A percentile compares a stretch with the other conserved stretches of the same genome.
phyloP scores from a whole-genome alignment of 345 rosid species.

The Microthlaspi erraticum region DNA sequence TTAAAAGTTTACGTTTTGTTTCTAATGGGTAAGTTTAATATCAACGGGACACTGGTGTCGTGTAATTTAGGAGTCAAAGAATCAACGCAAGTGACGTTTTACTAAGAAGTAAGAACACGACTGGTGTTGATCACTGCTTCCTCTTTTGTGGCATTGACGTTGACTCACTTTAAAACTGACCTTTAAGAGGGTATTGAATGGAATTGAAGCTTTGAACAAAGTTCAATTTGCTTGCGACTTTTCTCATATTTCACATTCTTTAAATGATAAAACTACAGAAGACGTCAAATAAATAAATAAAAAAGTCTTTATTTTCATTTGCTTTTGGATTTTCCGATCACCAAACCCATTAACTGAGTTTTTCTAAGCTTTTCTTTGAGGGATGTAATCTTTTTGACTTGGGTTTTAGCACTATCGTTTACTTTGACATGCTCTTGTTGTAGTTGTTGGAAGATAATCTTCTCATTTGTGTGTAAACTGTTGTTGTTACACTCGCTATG shows the following conservation, averaged over 20 bases:
- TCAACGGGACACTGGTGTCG: slow-evolving; percentile 28
- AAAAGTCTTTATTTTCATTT: not conserved
- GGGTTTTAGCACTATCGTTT: slow-evolving; percentile 40
- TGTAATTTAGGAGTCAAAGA: slow-evolving; percentile 29
- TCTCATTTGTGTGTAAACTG: slow-evolving; percentile 16
- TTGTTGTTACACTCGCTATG: slow-evolving; percentile 19
- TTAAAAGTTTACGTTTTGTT: slow-evolving; percentile 11
- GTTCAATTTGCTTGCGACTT: slow-evolving; percentile 40
- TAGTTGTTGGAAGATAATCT: slow-evolving; percentile 37
- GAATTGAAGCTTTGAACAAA: slow-evolving; percentile 26
- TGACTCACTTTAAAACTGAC: slow-evolving; percentile 40
- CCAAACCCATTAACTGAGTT: slow-evolving; percentile 39
- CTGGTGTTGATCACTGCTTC: slow-evolving; percentile 36
- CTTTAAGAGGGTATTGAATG: not conserved
- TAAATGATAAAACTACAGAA: not conserved
- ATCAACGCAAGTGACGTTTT: slow-evolving; percentile 36
- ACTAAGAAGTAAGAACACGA: slow-evolving; percentile 29
- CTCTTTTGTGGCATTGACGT: slow-evolving; percentile 48
- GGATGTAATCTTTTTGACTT: slow-evolving; percentile 43
- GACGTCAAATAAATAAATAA: not conserved
- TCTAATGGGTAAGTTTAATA: slow-evolving; percentile 10
- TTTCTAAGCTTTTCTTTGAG: slow-evolving; percentile 3
- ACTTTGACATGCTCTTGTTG: slow-evolving; percentile 41
- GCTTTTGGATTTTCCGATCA: slow-evolving; percentile 32
- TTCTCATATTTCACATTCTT: slow-evolving; percentile 15